Conservation (phyloP, 176 grass and related monocot genomes). For the Echinochloa phyllopogon region DNA sequence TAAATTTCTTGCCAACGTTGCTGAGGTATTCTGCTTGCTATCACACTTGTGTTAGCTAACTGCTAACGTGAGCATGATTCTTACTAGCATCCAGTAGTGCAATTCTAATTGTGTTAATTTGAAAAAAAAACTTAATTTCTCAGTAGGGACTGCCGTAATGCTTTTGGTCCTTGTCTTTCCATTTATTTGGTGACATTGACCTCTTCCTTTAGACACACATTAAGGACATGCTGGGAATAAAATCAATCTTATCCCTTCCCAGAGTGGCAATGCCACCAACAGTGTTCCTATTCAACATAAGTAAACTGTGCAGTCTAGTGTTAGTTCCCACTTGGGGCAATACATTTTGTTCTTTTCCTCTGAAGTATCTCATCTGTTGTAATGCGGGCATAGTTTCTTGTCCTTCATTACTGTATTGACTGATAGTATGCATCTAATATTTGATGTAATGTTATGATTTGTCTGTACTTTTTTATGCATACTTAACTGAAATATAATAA, state of each 20-base stretch:
- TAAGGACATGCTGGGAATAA: conserved; percentile 5
- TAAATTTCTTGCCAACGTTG: neutral
- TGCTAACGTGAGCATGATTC: neutral
- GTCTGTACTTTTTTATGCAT: neutral
- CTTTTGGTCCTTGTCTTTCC: neutral
- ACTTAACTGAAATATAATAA: conserved; percentile 38
- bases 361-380: conserved; percentile 1
- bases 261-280: neutral
- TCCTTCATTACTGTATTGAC: conserved; percentile 1
- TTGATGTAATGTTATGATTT: neutral
- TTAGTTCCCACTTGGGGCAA: neutral
- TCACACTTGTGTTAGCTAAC: neutral
- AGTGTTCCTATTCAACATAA: neutral
- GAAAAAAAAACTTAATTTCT: neutral
- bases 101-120: neutral
- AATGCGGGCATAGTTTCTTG: neutral
- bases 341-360: conserved; percentile 1
- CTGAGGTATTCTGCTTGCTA: neutral
- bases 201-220: neutral
- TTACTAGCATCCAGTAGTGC: neutral
- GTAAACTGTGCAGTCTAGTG: neutral
- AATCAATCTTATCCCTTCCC: neutral
- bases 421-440: conserved; percentile 6
- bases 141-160: neutral
- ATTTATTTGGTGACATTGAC: neutral